Conservation (phyloP, 371 early-diverging fungal species). For the Rhizopus delemar region DNA sequence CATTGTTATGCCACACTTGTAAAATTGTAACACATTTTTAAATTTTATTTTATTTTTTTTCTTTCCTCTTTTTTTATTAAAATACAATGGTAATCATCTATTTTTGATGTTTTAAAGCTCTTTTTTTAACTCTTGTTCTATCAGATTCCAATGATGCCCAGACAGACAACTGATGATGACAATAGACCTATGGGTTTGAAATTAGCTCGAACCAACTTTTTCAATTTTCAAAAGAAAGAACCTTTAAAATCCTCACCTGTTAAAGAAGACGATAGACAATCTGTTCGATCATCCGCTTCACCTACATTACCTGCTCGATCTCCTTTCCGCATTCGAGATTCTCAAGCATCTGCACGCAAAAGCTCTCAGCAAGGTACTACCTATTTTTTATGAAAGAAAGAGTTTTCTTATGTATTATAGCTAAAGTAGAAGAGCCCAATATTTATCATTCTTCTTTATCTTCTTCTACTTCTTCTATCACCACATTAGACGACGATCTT, state of each 20-base stretch:
- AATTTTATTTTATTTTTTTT: too few species aligned
- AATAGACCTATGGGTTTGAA: conserved; percentile 27
- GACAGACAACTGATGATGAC: conserved; percentile 26
- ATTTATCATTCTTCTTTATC: conserved; percentile 16
- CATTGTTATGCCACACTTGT: too few species aligned
- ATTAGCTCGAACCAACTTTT: conserved; percentile 27
- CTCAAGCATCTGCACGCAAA: conserved; percentile 24
- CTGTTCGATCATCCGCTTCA: conserved; percentile 13
- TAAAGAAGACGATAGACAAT: not conserved
- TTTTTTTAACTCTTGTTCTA: not conserved
- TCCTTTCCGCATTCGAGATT: conserved; percentile 48
- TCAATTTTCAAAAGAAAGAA: conserved; percentile 20
- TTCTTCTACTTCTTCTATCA: conserved; percentile 16
- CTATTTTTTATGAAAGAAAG: not conserved
- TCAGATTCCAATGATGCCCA: conserved; percentile 26
- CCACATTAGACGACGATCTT: conserved; percentile 28
- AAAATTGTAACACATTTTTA: too few species aligned
- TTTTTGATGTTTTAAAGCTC: not conserved
- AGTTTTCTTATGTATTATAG: too few species aligned
- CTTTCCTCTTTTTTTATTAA: too few species aligned
- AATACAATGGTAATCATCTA: conserved; percentile 2
- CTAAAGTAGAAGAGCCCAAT: not conserved
- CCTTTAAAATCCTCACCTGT: conserved; percentile 6
- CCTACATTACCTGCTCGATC: conserved; percentile 45
- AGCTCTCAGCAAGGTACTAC: conserved; percentile 3